Conservation (phyloP, 305 asterid species). For the Stenogyne calaminthoides region DNA sequence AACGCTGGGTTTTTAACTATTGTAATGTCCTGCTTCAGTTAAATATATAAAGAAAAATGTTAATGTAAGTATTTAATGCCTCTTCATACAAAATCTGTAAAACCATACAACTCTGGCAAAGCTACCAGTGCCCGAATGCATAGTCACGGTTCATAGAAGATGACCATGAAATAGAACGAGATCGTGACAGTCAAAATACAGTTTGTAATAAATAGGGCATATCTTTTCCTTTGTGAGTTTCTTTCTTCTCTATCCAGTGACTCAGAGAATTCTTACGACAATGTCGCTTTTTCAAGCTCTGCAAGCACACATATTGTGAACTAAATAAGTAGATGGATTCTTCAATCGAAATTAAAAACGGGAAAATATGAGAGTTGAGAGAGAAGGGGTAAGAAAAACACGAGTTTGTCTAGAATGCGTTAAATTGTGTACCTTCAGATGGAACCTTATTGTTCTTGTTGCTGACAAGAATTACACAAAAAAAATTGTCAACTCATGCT, state of each 20-base stretch:
- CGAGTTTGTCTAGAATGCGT: neutral
- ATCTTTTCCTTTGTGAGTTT: neutral
- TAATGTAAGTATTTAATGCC: neutral
- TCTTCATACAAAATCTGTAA: neutral
- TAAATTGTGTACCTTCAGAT: constrained; percentile 35
- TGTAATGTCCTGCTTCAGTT: too few species aligned
- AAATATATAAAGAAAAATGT: neutral
- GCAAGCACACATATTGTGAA: neutral
- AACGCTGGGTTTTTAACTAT: too few species aligned
- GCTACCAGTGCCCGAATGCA: neutral
- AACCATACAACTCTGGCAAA: neutral
- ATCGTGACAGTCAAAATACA: neutral
- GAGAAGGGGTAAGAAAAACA: neutral
- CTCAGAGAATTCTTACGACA: constrained; percentile 13
- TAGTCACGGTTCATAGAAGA: neutral
- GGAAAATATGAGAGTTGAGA: neutral
- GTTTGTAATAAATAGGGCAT: neutral
- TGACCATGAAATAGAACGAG: neutral
- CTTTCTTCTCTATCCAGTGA: neutral
- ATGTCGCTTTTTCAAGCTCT: constrained; percentile 31
- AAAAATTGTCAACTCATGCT: neutral
- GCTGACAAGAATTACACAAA: constrained; percentile 31
- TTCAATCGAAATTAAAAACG: neutral
- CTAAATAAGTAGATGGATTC: neutral
- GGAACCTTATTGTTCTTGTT: constrained; percentile 45